Conservation (phyloP, 2,329 filamentous ascomycete genomes). For the Hymenoscyphus fraxineus region DNA sequence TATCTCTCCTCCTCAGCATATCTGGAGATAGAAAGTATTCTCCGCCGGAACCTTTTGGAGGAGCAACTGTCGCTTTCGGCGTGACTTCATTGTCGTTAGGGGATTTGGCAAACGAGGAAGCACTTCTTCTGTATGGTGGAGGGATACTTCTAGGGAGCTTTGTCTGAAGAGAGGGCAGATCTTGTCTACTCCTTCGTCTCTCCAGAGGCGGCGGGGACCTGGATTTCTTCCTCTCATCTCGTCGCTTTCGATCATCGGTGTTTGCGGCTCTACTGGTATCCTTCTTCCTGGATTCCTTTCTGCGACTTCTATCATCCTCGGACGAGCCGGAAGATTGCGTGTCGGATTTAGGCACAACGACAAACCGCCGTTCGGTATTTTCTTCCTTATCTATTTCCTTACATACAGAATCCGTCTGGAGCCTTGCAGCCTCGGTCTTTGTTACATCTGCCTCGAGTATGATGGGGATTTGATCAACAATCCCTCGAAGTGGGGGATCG, state of each 20-base stretch:
- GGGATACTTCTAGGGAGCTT: conserved; percentile 32
- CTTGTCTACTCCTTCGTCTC: conserved; percentile 30
- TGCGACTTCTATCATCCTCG: conserved; percentile 22
- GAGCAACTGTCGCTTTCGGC: conserved; percentile 35
- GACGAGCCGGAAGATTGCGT: conserved; percentile 17
- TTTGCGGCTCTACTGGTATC: conserved; percentile 6
- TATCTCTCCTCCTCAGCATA: conserved; percentile 31
- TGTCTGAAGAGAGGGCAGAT: conserved; percentile 34
- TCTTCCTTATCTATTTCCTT: conserved; percentile 20
- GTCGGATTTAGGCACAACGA: conserved; percentile 46
- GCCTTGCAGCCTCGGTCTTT: conserved; percentile 28
- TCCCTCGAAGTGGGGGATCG: conserved; percentile 58
- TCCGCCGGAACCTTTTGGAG: conserved; percentile 22
- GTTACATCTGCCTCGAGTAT: conserved; percentile 55
- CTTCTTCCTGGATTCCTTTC: conserved; percentile 6
- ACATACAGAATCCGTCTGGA: conserved; percentile 25
- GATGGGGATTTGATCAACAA: conserved; percentile 64
- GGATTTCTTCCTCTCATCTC: conserved; percentile 13
- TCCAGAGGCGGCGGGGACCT: conserved; percentile 16
- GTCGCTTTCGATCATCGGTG: not conserved
- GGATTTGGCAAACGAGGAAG: conserved; percentile 26
- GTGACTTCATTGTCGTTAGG: conserved; percentile 22
- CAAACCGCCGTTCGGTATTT: conserved; percentile 57
- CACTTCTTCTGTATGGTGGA: conserved; percentile 31
- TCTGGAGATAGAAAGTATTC: conserved; percentile 48